Conservation (phyloP, 1,139 yeast species). For the Kodamaea ohmeri region DNA sequence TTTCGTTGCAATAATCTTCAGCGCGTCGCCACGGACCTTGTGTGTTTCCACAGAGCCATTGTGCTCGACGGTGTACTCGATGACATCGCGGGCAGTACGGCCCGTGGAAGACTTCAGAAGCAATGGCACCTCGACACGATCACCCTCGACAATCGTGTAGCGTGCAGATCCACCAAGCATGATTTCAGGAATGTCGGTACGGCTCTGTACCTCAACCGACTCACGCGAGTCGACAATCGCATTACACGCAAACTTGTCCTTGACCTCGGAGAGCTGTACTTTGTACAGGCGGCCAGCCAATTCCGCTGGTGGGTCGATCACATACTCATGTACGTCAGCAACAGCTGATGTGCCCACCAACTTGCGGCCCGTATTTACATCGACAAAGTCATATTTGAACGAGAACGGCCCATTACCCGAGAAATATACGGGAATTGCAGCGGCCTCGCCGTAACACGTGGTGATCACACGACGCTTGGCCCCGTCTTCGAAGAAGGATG, state of each 20-base stretch:
- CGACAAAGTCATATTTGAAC: slow-evolving; percentile 54
- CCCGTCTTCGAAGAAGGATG: slow-evolving; percentile 22
- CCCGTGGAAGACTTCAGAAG: slow-evolving; percentile 35
- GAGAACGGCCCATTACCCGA: slow-evolving; percentile 79
- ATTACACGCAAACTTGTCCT: slow-evolving; percentile 72
- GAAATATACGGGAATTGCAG: slow-evolving; percentile 51
- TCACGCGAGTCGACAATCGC: slow-evolving; percentile 37
- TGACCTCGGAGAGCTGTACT: slow-evolving; percentile 59
- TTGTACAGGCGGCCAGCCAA: slow-evolving; percentile 68
- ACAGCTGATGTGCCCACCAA: slow-evolving; percentile 48
- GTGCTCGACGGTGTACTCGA: slow-evolving; percentile 26
- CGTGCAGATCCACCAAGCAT: slow-evolving; percentile 11
- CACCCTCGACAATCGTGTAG: slow-evolving; percentile 58
- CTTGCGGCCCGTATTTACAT: slow-evolving; percentile 27
- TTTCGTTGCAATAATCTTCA: slow-evolving; percentile 29
- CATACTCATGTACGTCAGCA: slow-evolving; percentile 41
- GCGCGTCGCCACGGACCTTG: slow-evolving; percentile 13
- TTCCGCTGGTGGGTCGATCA: slow-evolving; percentile 53
- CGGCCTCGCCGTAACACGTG: slow-evolving; percentile 42
- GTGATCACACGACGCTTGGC: slow-evolving; percentile 18
- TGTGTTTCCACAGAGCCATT: slow-evolving; percentile 36
- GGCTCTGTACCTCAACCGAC: slow-evolving; percentile 40
- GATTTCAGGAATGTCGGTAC: slow-evolving; percentile 20
- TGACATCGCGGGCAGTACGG: slow-evolving; percentile 22
- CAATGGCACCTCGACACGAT: slow-evolving; percentile 55